A percentile compares a stretch with the other conserved stretches of the same genome.
Evolutionary conservation across 345 rosid species (phyloP).

Genomic region (Clarkia xantiana): DNA sequence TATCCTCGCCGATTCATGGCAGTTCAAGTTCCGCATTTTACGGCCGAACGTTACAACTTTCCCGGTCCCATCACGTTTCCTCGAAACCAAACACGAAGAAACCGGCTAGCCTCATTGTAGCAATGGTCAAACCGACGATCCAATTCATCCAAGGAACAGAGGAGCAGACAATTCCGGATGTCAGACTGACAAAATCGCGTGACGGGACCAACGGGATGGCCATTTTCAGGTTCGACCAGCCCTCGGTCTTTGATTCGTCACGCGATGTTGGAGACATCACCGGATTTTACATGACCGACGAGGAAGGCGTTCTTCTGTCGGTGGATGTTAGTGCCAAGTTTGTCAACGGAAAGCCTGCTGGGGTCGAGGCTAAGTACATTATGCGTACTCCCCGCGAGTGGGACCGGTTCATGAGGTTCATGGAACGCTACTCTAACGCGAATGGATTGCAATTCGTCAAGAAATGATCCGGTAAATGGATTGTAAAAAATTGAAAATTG

Average conservation of each 20-base stretch:
- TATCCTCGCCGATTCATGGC: conserved; percentile 25
- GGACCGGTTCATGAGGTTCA: conserved; percentile 97
- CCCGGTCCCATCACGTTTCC: conserved; percentile 7
- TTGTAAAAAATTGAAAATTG: no score
- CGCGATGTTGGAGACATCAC: conserved; percentile 89
- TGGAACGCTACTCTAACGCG: conserved; percentile 80
- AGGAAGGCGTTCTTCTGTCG: conserved; percentile 85
- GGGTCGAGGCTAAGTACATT: conserved; percentile 68
- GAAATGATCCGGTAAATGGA: no score
- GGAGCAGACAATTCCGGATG: conserved; percentile 73
- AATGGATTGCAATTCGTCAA: conserved; percentile 81
- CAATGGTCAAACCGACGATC: conserved; percentile 65
- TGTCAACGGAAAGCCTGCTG: conserved; percentile 75
- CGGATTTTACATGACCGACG: conserved; percentile 93
- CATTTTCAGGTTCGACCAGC: conserved; percentile 63
- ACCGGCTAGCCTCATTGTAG: conserved; percentile 16
- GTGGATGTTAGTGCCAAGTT: conserved; percentile 89
- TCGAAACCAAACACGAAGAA: conserved; percentile 9
- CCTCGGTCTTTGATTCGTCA: conserved; percentile 77
- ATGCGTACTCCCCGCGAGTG: conserved; percentile 78
- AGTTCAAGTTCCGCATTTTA: conserved; percentile 28
- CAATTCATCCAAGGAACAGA: conserved; percentile 93
- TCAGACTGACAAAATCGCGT: conserved; percentile 71
- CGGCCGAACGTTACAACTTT: conserved; percentile 29
- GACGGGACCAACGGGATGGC: conserved; percentile 86